Base-by-base conservation (phyloP, 345 rosid genomes). In the Barbarea vulgaris region DNA sequence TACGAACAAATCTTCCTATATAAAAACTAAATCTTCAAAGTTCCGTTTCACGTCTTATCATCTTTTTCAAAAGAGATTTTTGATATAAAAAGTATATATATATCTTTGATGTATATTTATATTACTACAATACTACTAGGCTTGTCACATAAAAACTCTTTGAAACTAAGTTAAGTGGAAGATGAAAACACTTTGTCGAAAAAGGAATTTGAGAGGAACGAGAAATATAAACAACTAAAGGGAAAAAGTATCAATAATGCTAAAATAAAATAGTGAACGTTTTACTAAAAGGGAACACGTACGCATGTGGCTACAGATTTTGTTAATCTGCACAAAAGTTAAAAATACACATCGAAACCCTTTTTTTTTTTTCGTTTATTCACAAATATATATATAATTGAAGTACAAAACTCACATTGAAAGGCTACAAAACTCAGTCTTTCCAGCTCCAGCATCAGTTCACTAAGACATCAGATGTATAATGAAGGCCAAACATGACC, bases 21-120 rank as follows among this genome's bases (percentile, higher is more conserved):
- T 42, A 50, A 59, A 58, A 59, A 68, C 48, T 54, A 68, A 75
- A 75, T 68, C 79, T 75, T 60, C 74, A 69, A 67, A 67, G 74
- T 41, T 68, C 24, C 55, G 62, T 39, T 60, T 39, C 60, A 75
- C 54, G 74, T 76, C 74, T 68, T 60, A 52, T 76, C 74, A 60
- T 76, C 74, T 76, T 69, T 76, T 66, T 25, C 56, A 68, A 68
- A 60, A 67, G 73, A 50, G 44, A 13, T n/a, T 48, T 74, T 47
- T 25, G 4, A 17, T 7, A 18, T 5, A 18, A 37, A 39, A 37
- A 34, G 11, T 46, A 46, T 46, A 24, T 27, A 44, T 34, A 33
- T 34, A 56, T 30, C 24, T 74, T 66, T 58, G 42, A 31, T 34
- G 52, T 47, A 66, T 67, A 67, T 2, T 1, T 28, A 28, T n/a